Evolutionary conservation across 352 stramenopile genomes (phyloP), one percentile per base, ranked within the genome.

Genomic region (Pythium graminicola): DNA sequence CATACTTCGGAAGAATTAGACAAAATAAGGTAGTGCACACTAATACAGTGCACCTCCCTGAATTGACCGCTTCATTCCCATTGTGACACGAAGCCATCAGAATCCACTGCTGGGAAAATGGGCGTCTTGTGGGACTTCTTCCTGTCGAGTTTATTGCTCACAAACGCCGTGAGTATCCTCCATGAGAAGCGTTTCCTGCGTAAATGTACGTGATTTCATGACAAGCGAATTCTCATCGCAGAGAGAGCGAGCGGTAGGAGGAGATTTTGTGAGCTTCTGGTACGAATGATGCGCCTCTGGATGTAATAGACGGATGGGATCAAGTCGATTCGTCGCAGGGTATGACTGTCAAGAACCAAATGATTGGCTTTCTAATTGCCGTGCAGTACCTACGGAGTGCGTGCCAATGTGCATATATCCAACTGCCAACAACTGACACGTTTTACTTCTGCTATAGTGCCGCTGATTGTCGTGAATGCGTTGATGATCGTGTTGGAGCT

Each of bases 101-200:
- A 38, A 22, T 28, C 11, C 14, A 19, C 40, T 13, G 32, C 3
- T 16, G 42, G 29, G 41, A 9, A 19, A 43, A 94, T 94, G 83
- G 77, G 82, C 44, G 80, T 89, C 42, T 65, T 94, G 50, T 94
- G 84, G 84, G 88, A 93, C 65, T 88, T 94, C 60, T 76, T 94
- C 62, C 77, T 92, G 28, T 83, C 84, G 63, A 93, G 81, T 35
- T 62, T 94, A 49, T 50, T 94, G 65, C 79, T 91, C 45, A 86
- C 82, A 6, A 94, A 94, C 63, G 80, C 80, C 27, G 73, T 94
- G 48, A 88, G 81, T 56, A 90, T 94, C 51, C 69, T 94, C 45
- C 78, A 94, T 52, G 84, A 94, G 55, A 91, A 91, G 73, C 76
- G 84, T 43, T 94, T 94, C 62, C 69, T 94, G 44, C 78, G 81